Conservation (phyloP, 495 filamentous ascomycete species). For the Lasiosphaeria hispida region DNA sequence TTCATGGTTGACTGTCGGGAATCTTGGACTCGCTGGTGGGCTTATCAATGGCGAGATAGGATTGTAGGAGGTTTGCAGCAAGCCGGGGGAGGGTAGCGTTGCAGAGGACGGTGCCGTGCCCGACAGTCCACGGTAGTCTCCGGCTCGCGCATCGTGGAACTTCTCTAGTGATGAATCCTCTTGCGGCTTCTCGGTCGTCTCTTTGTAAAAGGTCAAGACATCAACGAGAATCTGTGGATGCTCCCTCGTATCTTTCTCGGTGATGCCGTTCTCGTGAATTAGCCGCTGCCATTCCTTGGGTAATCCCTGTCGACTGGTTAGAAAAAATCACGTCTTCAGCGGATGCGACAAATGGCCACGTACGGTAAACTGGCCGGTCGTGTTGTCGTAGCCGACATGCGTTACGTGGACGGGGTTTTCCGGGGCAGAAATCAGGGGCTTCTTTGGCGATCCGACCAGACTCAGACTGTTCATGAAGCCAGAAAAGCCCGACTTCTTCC, state of each 20-base stretch:
- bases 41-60: constrained; percentile 66
- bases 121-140: constrained; percentile 51
- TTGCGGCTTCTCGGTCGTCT: constrained; percentile 73
- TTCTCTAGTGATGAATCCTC: constrained; percentile 94
- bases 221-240: constrained; percentile 93
- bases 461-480: constrained; percentile 92
- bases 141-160: constrained; percentile 77
- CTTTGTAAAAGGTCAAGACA: constrained; percentile 94
- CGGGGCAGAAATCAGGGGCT: constrained; percentile 88
- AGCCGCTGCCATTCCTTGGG: constrained; percentile 98
- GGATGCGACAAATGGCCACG: constrained; percentile 36
- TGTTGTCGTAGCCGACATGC: constrained; percentile 95
- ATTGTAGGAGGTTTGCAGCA: constrained; percentile 49
- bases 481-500: constrained; percentile 93
- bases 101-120: constrained; percentile 38
- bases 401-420: constrained; percentile 98
- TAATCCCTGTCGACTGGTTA: constrained; percentile 62
- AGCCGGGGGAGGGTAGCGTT: constrained; percentile 42
- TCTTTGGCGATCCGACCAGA: constrained; percentile 84
- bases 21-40: constrained; percentile 85
- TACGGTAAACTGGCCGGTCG: constrained; percentile 95
- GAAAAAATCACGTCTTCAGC: constrained; percentile 13
- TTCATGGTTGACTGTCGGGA: constrained; percentile 80
- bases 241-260: constrained; percentile 91
- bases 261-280: constrained; percentile 92